These are phyloP conservation scores for Backusella australiensis DNA, from an alignment of 192 early-diverging fungal genomes.

Conservation along the genomic window DNA sequence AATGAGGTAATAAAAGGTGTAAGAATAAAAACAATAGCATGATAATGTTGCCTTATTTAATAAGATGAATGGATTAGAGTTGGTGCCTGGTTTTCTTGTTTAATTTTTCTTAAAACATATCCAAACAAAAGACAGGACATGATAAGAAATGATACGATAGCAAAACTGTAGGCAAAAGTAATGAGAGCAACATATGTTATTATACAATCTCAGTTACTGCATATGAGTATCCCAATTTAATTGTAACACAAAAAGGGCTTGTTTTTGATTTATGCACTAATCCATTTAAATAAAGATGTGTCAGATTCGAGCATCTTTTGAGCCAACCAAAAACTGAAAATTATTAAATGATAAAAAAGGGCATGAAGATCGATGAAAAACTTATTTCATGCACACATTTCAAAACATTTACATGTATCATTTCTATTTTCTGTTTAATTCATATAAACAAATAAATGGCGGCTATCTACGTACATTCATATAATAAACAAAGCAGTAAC, in stretches of 20 bases:
- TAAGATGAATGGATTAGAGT: too few species aligned
- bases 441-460: background rate
- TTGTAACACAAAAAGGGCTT: background rate
- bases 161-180: background rate
- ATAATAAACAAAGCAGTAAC: background rate
- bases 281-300: constrained; percentile 3
- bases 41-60: too few species aligned
- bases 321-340: background rate
- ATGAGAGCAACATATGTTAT: background rate
- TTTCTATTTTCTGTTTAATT: too few species aligned
- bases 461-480: background rate
- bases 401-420: too few species aligned
- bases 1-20: background rate
- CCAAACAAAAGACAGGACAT: background rate
- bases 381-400: too few species aligned
- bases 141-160: background rate
- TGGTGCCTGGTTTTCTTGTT: background rate
- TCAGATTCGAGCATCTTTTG: background rate
- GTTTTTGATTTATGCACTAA: background rate
- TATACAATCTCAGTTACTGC: background rate
- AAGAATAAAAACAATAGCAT: too few species aligned
- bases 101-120: background rate
- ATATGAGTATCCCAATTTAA: background rate
- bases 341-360: background rate
- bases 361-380: background rate